Percentiles rank a stretch among this genome's conserved stretches.
phyloP scores from a whole-genome alignment of 208 protist species.

The Trypanosomatidae sp. region DNA sequence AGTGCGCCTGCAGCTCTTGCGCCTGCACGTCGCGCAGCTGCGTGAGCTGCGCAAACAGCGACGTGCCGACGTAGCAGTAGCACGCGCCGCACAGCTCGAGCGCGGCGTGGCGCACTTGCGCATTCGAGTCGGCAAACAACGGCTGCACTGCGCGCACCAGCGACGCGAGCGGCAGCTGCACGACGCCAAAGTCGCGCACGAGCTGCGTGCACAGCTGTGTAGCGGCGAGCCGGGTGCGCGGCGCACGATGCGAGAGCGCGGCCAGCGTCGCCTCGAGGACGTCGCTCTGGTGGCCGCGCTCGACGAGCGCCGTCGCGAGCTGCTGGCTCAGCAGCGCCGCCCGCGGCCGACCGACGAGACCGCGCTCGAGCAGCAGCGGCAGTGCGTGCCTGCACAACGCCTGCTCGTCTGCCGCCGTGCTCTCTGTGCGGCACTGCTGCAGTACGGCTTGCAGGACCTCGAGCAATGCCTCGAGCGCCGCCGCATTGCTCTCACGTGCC shows the following conservation, averaged over 20 bases:
- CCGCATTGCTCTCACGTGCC: slow-evolving; percentile 29
- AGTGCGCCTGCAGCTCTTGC: slow-evolving; percentile 72
- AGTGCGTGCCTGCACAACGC: slow-evolving; percentile 22
- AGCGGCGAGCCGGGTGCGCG: slow-evolving; percentile 40
- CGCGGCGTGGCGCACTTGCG: slow-evolving; percentile 67
- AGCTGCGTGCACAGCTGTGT: slow-evolving; percentile 36
- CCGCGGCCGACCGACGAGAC: slow-evolving; percentile 65
- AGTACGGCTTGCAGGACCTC: slow-evolving; percentile 30
- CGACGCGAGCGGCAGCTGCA: slow-evolving; percentile 37
- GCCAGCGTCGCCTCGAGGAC: slow-evolving; percentile 39
- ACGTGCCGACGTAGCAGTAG: slow-evolving; percentile 66
- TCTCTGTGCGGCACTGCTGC: slow-evolving; percentile 13
- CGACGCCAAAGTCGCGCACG: slow-evolving; percentile 49
- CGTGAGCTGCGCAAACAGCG: slow-evolving; percentile 53
- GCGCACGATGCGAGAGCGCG: slow-evolving; percentile 36
- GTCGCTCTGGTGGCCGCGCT: slow-evolving; percentile 15
- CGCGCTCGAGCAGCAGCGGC: slow-evolving; percentile 48
- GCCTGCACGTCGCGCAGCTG: slow-evolving; percentile 77
- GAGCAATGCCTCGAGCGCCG: slow-evolving; percentile 51
- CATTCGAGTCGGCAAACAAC: slow-evolving; percentile 70
- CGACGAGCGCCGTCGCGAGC: slow-evolving; percentile 34
- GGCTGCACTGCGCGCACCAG: slow-evolving; percentile 69
- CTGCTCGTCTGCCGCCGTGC: slow-evolving; percentile 5
- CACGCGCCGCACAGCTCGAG: slow-evolving; percentile 58
- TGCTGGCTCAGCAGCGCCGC: slow-evolving; percentile 23